These are phyloP conservation scores for Coprinopsis cinerea DNA, from an alignment of 768 basidiomycete genomes.

Conservation along the genomic window DNA sequence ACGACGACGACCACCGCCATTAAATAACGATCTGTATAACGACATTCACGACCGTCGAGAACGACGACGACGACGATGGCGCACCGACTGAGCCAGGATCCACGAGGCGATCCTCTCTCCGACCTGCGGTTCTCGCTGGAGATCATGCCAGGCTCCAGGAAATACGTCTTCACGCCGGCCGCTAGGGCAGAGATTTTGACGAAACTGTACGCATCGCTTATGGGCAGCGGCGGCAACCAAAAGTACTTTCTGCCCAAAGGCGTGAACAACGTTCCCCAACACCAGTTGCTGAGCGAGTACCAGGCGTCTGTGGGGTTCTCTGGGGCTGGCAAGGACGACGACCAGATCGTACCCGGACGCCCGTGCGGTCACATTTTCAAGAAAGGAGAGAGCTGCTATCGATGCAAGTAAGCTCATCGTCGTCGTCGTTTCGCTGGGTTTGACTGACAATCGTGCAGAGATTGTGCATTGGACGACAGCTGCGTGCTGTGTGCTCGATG, in stretches of 20 bases:
- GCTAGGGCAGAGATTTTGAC: constrained; percentile 77
- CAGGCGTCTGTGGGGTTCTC: constrained; percentile 53
- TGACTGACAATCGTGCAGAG: constrained; percentile 40
- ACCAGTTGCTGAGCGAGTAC: constrained; percentile 62
- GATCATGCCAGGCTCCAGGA: constrained; percentile 74
- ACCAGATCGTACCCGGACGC: constrained; percentile 55
- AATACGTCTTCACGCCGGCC: constrained; percentile 68
- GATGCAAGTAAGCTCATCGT: constrained; percentile 75
- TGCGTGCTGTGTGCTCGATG: constrained; percentile 88
- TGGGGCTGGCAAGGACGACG: constrained; percentile 54
- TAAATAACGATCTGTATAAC: background rate
- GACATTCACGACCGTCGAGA: constrained; percentile 2
- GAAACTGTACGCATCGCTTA: constrained; percentile 77
- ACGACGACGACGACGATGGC: constrained; percentile 18
- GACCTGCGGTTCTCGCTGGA: constrained; percentile 74
- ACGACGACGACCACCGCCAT: constrained; percentile 14
- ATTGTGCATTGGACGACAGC: constrained; percentile 85
- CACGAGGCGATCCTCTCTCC: constrained; percentile 50
- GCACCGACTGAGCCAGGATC: constrained; percentile 11
- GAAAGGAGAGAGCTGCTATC: constrained; percentile 88
- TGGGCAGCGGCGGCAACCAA: constrained; percentile 70
- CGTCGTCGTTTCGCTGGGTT: constrained; percentile 1
- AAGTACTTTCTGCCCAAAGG: constrained; percentile 68
- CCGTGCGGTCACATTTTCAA: constrained; percentile 84
- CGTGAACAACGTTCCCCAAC: constrained; percentile 54